Conservation (phyloP, 257 asterid species). For the Solanum bukasovii region DNA sequence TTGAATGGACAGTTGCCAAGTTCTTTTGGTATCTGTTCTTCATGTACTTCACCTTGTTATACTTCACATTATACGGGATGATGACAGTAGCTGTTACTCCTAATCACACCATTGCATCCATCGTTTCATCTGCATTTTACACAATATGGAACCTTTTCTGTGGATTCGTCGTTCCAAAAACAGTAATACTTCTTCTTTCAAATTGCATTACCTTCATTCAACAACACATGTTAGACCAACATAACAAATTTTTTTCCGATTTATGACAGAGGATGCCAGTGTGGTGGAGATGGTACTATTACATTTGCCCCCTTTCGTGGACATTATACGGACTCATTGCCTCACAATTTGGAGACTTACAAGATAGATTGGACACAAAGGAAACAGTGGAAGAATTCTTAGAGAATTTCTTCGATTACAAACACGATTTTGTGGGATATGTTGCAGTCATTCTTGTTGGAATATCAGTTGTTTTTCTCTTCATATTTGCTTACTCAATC, state of each 20-base stretch:
- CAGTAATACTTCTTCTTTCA: constrained; percentile 17
- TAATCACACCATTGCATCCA: constrained; percentile 56
- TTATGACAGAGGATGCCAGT: constrained; percentile 55
- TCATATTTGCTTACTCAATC: constrained; percentile 57
- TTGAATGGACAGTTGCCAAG: constrained; percentile 56
- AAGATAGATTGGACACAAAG: constrained; percentile 22
- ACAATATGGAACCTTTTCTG: constrained; percentile 68
- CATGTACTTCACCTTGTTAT: constrained; percentile 68
- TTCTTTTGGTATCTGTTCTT: constrained; percentile 69
- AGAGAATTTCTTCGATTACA: constrained; percentile 37
- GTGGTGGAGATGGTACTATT: constrained; percentile 87
- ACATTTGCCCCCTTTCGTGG: constrained; percentile 50
- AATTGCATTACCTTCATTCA: background rate
- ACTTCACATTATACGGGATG: constrained; percentile 81
- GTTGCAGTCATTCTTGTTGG: constrained; percentile 42
- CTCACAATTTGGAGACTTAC: constrained; percentile 52
- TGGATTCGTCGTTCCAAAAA: constrained; percentile 63
- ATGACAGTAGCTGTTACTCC: constrained; percentile 77
- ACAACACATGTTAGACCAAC: background rate
- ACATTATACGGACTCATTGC: constrained; percentile 55
- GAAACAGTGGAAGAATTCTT: constrained; percentile 47
- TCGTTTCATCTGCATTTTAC: constrained; percentile 47
- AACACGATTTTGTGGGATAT: constrained; percentile 49
- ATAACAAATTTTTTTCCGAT: background rate
- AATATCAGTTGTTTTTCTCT: constrained; percentile 35